Conservation (phyloP, 805 yeast species). For the Teunomyces atbi region DNA sequence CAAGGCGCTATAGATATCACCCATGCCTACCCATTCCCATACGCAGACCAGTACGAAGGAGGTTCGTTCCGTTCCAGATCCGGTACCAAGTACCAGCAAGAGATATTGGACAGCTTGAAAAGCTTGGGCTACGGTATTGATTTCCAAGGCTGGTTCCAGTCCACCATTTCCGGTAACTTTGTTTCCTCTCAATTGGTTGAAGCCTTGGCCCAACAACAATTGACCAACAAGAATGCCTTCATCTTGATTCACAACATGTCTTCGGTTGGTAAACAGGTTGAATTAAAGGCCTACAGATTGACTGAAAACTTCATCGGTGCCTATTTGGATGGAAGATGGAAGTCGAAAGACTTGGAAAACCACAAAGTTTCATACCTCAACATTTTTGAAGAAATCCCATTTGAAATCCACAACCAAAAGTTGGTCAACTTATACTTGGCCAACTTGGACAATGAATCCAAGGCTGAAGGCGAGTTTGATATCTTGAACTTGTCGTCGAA, state of each 20-base stretch:
- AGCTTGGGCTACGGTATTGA: slow-evolving; percentile 65
- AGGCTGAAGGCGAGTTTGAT: slow-evolving; percentile 29
- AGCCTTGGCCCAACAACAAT: slow-evolving; percentile 63
- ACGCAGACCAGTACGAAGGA: slow-evolving; percentile 60
- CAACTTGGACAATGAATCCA: slow-evolving; percentile 17
- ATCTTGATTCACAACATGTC: slow-evolving; percentile 69
- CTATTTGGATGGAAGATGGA: slow-evolving; percentile 58
- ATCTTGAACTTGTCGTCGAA: slow-evolving; percentile 42
- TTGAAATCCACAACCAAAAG: slow-evolving; percentile 64
- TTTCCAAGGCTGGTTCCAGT: slow-evolving; percentile 79
- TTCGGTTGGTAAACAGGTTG: slow-evolving; percentile 61
- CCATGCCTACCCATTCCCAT: slow-evolving; percentile 69
- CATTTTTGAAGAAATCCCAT: slow-evolving; percentile 69
- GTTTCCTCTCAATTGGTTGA: slow-evolving; percentile 67
- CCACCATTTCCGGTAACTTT: slow-evolving; percentile 66
- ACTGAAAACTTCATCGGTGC: slow-evolving; percentile 58
- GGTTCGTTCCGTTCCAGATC: slow-evolving; percentile 59
- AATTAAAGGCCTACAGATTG: slow-evolving; percentile 68
- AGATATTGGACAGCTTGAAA: slow-evolving; percentile 59
- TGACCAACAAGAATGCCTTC: slow-evolving; percentile 53
- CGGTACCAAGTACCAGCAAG: slow-evolving; percentile 67
- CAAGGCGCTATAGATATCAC: slow-evolving; percentile 49
- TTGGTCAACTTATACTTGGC: slow-evolving; percentile 57
- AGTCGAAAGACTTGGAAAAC: slow-evolving; percentile 58
- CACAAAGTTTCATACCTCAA: slow-evolving; percentile 61